Conservation (phyloP, 495 filamentous ascomycete species). For the Neurospora tetraspora region DNA sequence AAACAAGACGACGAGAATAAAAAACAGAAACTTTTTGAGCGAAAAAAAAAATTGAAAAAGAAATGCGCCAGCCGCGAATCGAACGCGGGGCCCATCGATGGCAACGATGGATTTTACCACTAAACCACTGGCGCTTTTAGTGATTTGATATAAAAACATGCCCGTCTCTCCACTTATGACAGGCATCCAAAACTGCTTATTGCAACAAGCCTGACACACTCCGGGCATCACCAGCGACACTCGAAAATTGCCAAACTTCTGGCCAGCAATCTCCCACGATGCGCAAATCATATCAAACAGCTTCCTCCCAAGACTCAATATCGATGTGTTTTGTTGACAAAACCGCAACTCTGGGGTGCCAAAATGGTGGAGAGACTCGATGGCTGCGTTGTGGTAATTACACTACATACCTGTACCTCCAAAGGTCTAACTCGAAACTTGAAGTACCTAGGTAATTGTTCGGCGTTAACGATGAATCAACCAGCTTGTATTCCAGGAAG, state of each 20-base stretch:
- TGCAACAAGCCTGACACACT: neutral
- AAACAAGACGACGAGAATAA: neutral
- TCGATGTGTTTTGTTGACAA: neutral
- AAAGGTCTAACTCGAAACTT: too few relatives aligned
- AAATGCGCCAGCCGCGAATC: neutral
- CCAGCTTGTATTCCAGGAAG: too few relatives aligned
- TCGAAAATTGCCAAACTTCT: neutral
- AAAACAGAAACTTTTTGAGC: neutral
- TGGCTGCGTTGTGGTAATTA: too few relatives aligned
- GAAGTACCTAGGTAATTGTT: too few relatives aligned
- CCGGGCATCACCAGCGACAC: neutral
- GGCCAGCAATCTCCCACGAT: neutral
- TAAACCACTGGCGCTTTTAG: neutral
- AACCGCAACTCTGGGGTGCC: neutral
- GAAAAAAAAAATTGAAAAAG: neutral
- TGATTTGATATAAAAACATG: fast-evolving
- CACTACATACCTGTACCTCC: too few relatives aligned
- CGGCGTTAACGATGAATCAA: too few relatives aligned
- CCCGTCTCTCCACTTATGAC: neutral
- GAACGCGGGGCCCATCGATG: neutral
- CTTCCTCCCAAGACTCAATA: neutral
- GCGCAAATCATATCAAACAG: neutral
- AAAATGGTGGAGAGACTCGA: too few relatives aligned
- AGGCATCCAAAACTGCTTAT: neutral
- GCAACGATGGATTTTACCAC: neutral